phyloP scores from a whole-genome alignment of 169 alveolate genomes.

The Cytauxzoon felis region DNA sequence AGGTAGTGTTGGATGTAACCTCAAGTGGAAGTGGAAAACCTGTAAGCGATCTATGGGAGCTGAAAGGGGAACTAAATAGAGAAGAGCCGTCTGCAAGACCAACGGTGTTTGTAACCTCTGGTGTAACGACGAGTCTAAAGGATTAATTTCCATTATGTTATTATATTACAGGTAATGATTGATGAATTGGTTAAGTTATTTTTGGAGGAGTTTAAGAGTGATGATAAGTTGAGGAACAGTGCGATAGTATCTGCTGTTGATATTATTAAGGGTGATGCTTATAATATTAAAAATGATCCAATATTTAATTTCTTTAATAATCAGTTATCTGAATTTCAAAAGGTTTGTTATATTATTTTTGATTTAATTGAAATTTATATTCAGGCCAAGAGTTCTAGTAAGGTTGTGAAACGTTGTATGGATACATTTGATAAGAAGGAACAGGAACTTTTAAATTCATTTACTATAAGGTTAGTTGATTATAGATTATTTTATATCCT shows the following conservation, averaged over 20 bases:
- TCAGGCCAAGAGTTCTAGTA: constrained; percentile 15
- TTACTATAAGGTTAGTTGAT: constrained; percentile 21
- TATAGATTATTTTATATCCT: background rate
- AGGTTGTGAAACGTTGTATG: constrained; percentile 45
- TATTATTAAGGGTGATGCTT: constrained; percentile 28
- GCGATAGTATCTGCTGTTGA: constrained; percentile 36
- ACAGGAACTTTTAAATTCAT: constrained; percentile 38
- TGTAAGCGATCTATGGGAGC: too few relatives aligned
- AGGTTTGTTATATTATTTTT: constrained; percentile 28
- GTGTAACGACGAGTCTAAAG: too few relatives aligned
- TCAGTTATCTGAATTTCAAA: constrained; percentile 33
- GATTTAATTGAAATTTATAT: background rate
- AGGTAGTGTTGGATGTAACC: too few relatives aligned
- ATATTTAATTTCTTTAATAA: constrained; percentile 42
- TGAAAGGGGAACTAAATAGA: too few relatives aligned
- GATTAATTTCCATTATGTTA: too few relatives aligned
- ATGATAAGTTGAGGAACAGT: constrained; percentile 35
- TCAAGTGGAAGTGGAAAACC: too few relatives aligned
- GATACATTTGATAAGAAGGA: constrained; percentile 31
- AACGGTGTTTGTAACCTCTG: too few relatives aligned
- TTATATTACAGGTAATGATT: constrained; percentile 27
- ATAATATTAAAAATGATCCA: constrained; percentile 23
- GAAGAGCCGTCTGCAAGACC: too few relatives aligned
- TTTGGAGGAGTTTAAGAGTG: constrained; percentile 22
- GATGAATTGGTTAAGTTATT: constrained; percentile 43